Percentiles rank a stretch among this genome's conserved stretches.
These are phyloP conservation scores for Xylaria sp. DNA, from an alignment of 2,329 filamentous ascomycete genomes.

Conservation along the genomic window DNA sequence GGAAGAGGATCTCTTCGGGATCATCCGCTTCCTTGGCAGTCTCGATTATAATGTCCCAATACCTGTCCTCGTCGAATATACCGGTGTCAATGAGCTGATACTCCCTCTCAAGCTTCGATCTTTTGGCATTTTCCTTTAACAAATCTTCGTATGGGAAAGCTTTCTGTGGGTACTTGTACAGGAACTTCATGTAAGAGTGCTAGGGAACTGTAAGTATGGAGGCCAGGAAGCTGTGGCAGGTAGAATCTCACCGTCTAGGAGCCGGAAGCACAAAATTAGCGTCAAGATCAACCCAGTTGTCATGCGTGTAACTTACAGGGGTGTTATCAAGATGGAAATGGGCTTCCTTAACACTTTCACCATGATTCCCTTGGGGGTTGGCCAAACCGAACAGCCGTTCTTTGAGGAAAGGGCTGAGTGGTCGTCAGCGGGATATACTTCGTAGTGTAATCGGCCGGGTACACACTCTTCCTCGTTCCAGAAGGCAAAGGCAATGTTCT, in stretches of 20 bases:
- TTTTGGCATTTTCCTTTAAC: constrained; percentile 77
- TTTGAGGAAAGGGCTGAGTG: constrained; percentile 80
- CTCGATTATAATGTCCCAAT: constrained; percentile 98
- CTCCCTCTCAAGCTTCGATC: constrained; percentile 76
- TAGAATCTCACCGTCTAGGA: constrained; percentile 47
- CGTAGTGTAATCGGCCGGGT: neutral
- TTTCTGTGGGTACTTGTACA: constrained; percentile 95
- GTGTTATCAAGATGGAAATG: constrained; percentile 97
- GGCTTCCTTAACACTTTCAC: constrained; percentile 94
- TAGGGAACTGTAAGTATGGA: constrained; percentile 40
- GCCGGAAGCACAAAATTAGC: constrained; percentile 30
- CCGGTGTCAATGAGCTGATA: constrained; percentile 93
- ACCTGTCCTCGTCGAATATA: constrained; percentile 83
- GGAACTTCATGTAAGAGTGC: constrained; percentile 99
- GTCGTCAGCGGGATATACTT: constrained; percentile 42
- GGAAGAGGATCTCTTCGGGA: constrained; percentile 88
- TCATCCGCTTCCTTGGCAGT: constrained; percentile 93
- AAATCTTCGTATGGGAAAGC: constrained; percentile 92
- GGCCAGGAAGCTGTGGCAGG: constrained; percentile 3
- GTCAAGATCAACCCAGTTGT: neutral
- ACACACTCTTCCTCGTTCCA: constrained; percentile 94
- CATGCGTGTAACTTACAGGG: constrained; percentile 53
- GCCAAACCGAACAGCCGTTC: constrained; percentile 93
- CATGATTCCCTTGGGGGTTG: constrained; percentile 96
- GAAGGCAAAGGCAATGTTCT: constrained; percentile 94